Percentiles rank a stretch among this genome's conserved stretches.
phyloP scores from a whole-genome alignment of 176 grass and related monocot species.

The Melocanna baccifera region DNA sequence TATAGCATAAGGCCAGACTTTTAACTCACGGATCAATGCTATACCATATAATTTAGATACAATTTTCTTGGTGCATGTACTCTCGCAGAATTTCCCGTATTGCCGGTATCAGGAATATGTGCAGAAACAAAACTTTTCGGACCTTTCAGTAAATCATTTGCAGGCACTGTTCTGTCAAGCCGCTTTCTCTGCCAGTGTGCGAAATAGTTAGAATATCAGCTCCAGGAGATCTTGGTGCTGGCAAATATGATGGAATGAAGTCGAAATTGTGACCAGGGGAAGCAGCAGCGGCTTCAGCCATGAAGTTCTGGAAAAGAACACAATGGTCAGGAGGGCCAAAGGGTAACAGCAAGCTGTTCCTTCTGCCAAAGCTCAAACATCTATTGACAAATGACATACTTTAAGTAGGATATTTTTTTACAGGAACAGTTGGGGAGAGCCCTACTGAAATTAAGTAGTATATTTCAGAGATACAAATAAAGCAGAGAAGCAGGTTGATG shows the following conservation, averaged over 20 bases:
- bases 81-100: slow-evolving; percentile 12
- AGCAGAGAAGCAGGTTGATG: neutral
- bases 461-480: neutral
- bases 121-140: slow-evolving; percentile 18
- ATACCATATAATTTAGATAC: neutral
- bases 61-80: slow-evolving; percentile 24
- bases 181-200: neutral
- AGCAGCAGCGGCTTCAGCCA: slow-evolving; percentile 41
- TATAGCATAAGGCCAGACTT: neutral
- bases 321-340: slow-evolving; percentile 20
- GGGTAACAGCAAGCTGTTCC: neutral
- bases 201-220: slow-evolving; percentile 7
- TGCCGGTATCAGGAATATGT: slow-evolving; percentile 22
- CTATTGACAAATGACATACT: neutral
- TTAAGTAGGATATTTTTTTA: neutral
- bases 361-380: neutral
- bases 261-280: slow-evolving; percentile 48
- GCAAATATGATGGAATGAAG: slow-evolving; percentile 49
- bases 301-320: slow-evolving; percentile 46
- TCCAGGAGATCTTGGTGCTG: slow-evolving; percentile 28
- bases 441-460: neutral
- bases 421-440: neutral
- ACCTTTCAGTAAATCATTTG: slow-evolving; percentile 40
- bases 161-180: slow-evolving; percentile 27
- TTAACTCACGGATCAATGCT: neutral